Conservation (phyloP, 2,329 filamentous ascomycete genomes). For the Aspergillus tanneri region DNA sequence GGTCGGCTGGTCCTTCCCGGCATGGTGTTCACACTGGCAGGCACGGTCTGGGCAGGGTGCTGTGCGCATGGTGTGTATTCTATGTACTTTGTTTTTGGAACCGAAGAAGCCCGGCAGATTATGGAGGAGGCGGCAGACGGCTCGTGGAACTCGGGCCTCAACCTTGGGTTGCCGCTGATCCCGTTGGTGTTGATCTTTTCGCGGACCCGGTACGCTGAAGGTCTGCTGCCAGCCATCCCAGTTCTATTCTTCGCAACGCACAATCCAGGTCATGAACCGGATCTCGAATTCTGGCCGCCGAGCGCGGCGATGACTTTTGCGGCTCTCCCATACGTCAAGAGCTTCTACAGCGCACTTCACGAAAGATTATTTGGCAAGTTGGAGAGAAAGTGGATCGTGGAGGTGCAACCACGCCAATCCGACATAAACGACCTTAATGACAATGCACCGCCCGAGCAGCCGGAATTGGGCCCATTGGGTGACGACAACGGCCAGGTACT, state of each 20-base stretch:
- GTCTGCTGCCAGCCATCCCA: conserved; percentile 62
- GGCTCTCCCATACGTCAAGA: conserved; percentile 64
- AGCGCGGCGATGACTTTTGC: conserved; percentile 65
- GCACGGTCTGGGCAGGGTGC: conserved; percentile 52
- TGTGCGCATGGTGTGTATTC: conserved; percentile 62
- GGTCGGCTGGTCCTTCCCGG: conserved; percentile 64
- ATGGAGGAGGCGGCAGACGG: conserved; percentile 44
- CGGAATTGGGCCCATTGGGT: conserved; percentile 27
- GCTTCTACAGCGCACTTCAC: conserved; percentile 63
- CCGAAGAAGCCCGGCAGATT: conserved; percentile 58
- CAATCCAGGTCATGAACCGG: conserved; percentile 45
- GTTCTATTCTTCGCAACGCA: conserved; percentile 55
- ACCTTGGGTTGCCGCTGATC: conserved; percentile 65
- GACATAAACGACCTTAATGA: conserved; percentile 38
- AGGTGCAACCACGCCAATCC: conserved; percentile 58
- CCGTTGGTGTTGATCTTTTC: conserved; percentile 67
- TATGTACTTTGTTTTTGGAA: conserved; percentile 65
- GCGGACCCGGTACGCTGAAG: conserved; percentile 63
- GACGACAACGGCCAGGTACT: conserved; percentile 43
- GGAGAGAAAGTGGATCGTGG: conserved; percentile 61
- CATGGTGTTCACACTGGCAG: conserved; percentile 52
- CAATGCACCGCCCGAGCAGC: conserved; percentile 36
- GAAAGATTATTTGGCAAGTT: conserved; percentile 57
- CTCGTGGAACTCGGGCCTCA: conserved; percentile 51
- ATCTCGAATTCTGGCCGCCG: conserved; percentile 64